Conservation (phyloP, 2,329 filamentous ascomycete species). For the Fusarium agapanthi region DNA sequence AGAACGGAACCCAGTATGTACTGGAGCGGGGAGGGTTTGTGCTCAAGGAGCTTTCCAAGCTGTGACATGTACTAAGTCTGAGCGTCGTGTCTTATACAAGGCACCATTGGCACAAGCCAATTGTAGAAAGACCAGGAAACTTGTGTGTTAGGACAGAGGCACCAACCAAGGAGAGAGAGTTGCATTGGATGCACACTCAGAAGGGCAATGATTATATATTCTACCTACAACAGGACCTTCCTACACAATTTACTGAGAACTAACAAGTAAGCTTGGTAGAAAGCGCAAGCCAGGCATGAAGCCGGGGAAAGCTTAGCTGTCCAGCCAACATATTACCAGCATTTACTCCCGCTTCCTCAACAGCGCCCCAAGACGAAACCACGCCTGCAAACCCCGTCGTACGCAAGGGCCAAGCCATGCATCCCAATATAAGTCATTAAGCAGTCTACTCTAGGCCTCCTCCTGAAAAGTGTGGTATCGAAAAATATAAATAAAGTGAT, state of each 20-base stretch:
- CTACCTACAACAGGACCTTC: constrained; percentile 39
- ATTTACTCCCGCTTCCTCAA: constrained; percentile 24
- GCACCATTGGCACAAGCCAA: background rate
- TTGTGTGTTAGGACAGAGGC: background rate
- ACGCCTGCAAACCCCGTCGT: constrained; percentile 4
- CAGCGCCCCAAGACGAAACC: constrained; percentile 10
- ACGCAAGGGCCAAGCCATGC: constrained; percentile 20
- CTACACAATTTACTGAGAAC: constrained; percentile 13
- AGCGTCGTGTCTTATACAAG: background rate
- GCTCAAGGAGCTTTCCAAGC: constrained; percentile 49
- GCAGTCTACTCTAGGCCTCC: constrained; percentile 48
- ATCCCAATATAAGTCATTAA: constrained; percentile 42
- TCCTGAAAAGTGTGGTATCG: constrained; percentile 50
- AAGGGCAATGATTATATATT: constrained; percentile 38
- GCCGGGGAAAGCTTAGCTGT: constrained; percentile 12
- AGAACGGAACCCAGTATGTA: constrained; percentile 74
- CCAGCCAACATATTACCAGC: constrained; percentile 9
- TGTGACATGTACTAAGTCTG: constrained; percentile 34
- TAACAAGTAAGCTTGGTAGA: constrained; percentile 9
- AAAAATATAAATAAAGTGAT: constrained; percentile 42
- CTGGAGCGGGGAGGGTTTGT: constrained; percentile 70
- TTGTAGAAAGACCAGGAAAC: background rate
- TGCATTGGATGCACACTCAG: background rate
- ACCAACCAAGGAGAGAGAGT: background rate
- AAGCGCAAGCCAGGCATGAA: constrained; percentile 23